These are phyloP conservation scores for Leccinum uliginosum DNA, from an alignment of 768 basidiomycete genomes.

Conservation along the genomic window DNA sequence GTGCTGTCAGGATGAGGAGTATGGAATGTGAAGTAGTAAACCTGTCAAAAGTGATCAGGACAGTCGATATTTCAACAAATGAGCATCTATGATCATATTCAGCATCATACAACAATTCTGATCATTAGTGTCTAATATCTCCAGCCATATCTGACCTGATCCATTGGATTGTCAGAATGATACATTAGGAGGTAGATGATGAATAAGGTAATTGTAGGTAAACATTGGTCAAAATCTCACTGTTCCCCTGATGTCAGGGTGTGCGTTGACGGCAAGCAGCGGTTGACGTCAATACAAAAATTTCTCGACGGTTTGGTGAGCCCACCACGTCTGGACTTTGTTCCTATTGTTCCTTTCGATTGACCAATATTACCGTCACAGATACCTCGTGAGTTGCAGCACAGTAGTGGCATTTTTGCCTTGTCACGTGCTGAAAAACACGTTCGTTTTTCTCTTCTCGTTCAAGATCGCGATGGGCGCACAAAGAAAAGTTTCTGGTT, in stretches of 20 bases:
- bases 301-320: conserved; percentile 45
- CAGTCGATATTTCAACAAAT: background rate
- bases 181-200: background rate
- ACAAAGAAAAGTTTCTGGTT: conserved; percentile 66
- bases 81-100: background rate
- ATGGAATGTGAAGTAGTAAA: background rate
- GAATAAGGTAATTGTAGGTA: no score
- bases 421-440: conserved; percentile 6
- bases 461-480: conserved; percentile 48
- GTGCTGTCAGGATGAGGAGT: background rate
- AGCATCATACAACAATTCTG: background rate
- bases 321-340: background rate
- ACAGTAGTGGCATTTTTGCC: no score
- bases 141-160: background rate
- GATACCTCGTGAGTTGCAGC: conserved; percentile 53
- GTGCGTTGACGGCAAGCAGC: conserved; percentile 53
- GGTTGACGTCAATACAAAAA: conserved; percentile 43
- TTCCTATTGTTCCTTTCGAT: background rate
- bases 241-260: conserved; percentile 11
- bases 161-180: background rate
- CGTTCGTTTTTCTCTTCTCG: background rate
- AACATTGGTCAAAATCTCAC: no score
- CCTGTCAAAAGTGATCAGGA: background rate
- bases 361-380: conserved; percentile 20
- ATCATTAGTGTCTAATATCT: background rate